These are phyloP conservation scores for Rubia yunnanensis DNA, from an alignment of 257 asterid genomes.

Conservation along the genomic window DNA sequence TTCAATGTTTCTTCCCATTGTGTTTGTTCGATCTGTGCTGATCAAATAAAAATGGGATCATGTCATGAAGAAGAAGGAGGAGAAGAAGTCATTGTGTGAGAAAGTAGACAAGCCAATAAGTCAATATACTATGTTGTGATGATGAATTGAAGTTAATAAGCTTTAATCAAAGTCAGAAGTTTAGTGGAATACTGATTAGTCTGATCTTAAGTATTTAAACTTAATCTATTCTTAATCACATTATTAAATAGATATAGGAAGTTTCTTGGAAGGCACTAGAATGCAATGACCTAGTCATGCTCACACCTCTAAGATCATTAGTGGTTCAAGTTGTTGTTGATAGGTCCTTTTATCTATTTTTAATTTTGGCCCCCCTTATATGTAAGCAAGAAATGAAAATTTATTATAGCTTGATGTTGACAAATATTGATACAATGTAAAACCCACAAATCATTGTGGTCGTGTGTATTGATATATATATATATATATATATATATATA, in stretches of 20 bases:
- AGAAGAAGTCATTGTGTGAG: constrained; percentile 1
- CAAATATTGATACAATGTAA: no score
- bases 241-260: not conserved
- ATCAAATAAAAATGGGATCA: not conserved
- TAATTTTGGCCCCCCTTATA: not conserved
- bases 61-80: not conserved
- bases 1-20: constrained; percentile 32
- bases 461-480: no score
- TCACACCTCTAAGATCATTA: not conserved
- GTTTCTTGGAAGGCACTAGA: constrained; percentile 3
- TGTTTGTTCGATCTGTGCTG: not conserved
- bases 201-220: not conserved
- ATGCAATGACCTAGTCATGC: constrained; percentile 4
- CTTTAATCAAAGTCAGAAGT: constrained; percentile 3
- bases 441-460: no score
- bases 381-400: not conserved
- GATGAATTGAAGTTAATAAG: not conserved
- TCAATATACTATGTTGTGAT: not conserved
- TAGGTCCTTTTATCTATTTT: not conserved
- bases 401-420: not conserved
- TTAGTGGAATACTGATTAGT: not conserved
- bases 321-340: not conserved
- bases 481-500: no score
- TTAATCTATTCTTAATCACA: not conserved
- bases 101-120: constrained; percentile 5